phyloP scores from a whole-genome alignment of 1,139 yeast species.

The Arxiozyma heterogenica region DNA sequence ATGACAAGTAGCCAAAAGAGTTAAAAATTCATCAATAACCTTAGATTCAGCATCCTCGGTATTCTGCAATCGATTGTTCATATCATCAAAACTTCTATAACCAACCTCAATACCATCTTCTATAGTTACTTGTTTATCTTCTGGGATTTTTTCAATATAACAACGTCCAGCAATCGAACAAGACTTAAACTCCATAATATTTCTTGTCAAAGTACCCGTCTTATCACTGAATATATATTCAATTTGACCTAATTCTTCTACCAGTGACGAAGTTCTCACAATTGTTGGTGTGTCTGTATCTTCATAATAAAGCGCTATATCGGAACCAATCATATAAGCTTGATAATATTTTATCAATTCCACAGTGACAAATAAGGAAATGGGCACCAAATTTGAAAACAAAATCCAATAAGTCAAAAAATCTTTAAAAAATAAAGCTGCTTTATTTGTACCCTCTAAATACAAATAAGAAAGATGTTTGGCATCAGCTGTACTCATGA shows the following conservation, averaged over 20 bases:
- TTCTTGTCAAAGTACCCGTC: slow-evolving; percentile 91
- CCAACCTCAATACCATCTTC: slow-evolving; percentile 80
- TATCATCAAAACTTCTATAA: slow-evolving; percentile 59
- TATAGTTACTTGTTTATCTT: slow-evolving; percentile 66
- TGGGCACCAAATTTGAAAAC: slow-evolving; percentile 91
- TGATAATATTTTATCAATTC: slow-evolving; percentile 93
- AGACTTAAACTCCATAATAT: slow-evolving; percentile 93
- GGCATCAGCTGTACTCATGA: slow-evolving; percentile 52
- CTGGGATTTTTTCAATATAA: slow-evolving; percentile 83
- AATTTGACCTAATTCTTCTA: slow-evolving; percentile 93
- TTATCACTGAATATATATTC: slow-evolving; percentile 93
- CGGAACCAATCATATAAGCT: slow-evolving; percentile 88
- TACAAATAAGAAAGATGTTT: slow-evolving; percentile 52
- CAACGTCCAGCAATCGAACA: slow-evolving; percentile 90
- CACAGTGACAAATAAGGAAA: slow-evolving; percentile 88
- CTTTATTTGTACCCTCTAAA: slow-evolving; percentile 61
- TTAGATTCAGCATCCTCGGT: slow-evolving; percentile 35
- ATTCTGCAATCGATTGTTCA: slow-evolving; percentile 44
- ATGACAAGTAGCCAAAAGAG: slow-evolving; percentile 85
- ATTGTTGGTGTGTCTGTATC: slow-evolving; percentile 89
- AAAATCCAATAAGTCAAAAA: slow-evolving; percentile 90
- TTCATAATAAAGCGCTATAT: slow-evolving; percentile 83
- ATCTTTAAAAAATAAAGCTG: slow-evolving; percentile 70
- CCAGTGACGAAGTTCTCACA: slow-evolving; percentile 88
- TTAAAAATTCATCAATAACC: slow-evolving; percentile 72